Evolutionary conservation across 176 grass and related monocot species (phyloP).

Genomic region (Musa beccarii): DNA sequence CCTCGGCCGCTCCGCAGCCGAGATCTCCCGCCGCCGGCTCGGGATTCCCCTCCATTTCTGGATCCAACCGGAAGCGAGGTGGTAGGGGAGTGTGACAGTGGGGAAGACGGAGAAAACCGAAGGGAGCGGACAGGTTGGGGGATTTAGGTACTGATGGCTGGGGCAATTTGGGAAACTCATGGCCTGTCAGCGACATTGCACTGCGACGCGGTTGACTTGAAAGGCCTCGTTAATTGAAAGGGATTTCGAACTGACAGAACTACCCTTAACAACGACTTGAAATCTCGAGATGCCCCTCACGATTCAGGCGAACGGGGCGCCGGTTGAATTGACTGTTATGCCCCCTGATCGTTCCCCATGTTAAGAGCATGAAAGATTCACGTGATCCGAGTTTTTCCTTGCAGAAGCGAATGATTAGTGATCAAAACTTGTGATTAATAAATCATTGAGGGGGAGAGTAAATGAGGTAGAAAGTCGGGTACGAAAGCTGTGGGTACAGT

Average conservation of each 20-base stretch:
- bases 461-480: too few species aligned
- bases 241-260: background rate
- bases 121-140: background rate
- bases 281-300: background rate
- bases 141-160: background rate
- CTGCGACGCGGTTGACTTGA: background rate
- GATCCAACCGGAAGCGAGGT: background rate
- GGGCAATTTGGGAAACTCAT: background rate
- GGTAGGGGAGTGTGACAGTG: background rate
- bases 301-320: background rate
- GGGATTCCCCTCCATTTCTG: constrained; percentile 12
- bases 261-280: background rate
- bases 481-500: too few species aligned
- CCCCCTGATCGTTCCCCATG: background rate
- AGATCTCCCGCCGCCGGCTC: background rate
- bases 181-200: background rate
- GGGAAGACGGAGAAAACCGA: background rate
- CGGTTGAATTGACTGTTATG: background rate
- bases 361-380: background rate
- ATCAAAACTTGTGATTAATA: background rate
- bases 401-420: background rate
- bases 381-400: background rate
- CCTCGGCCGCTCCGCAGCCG: background rate
- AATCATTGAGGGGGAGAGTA: background rate
- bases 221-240: background rate